Base-by-base conservation (phyloP, 176 grass and related monocot genomes). In the Rhipidocladum racemiflorum region DNA sequence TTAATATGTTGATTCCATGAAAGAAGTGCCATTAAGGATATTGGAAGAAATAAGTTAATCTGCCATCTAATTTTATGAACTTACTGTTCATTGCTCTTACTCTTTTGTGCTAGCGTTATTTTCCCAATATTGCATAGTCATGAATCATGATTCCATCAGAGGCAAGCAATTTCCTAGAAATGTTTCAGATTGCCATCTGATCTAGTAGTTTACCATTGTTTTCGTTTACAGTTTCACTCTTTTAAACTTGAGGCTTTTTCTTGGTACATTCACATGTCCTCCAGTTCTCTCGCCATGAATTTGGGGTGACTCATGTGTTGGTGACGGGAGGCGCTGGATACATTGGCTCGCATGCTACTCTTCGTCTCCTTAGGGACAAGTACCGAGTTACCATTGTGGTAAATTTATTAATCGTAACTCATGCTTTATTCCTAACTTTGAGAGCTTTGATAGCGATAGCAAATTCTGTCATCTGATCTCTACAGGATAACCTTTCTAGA, bases 371-470 rank as follows among this genome's bases (percentile, higher is more conserved):
- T 72, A 90, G 67, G 68, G 96, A 99, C 50, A 89, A 88, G 1
- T 93, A 95, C 80, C 89, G 96, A 76, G 96, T 99, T 76, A 95
- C 96, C 62, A 99, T 99, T 88, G 96, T 99, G 96, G 96, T 99
- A 95, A 85, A 85, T 86, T 62, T 78, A 23, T 81, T 76, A 40
- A 82, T 69, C 38, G 21, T 65, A 15, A 1, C 40, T 62, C 45
- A 6, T 70, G 6, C 11, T 84, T 27, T 65, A 16, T 28, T 50
- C 18, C 9, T 73, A 20, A 42, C 32, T 32, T 39, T 51, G 23
- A 29, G 65, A 46, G 56, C 7, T 59, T 60, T 35, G n/a, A 48
- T 75, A 56, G 35, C 13, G 63, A 81, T 65, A 44, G 9, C 35
- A 79, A 70, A 8, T 72, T 75, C 8, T 30, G 17, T 5, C 27